Percentiles rank a stretch among this genome's conserved stretches.
These are phyloP conservation scores for Arthrobotrys pseudoclavata DNA, from an alignment of 2,329 filamentous ascomycete genomes.

Conservation along the genomic window DNA sequence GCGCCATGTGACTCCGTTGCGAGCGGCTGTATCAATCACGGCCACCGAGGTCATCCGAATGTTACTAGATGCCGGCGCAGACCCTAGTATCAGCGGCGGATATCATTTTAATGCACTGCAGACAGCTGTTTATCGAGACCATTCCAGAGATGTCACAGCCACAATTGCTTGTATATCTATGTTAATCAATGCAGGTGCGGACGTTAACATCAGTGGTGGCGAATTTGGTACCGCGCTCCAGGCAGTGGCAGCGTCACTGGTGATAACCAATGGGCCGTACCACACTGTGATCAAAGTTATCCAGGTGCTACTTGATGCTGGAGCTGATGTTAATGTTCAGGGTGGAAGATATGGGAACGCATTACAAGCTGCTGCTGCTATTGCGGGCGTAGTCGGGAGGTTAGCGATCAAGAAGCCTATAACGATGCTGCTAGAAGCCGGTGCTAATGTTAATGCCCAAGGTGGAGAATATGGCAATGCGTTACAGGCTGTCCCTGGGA, in stretches of 20 bases:
- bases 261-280: background rate
- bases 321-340: background rate
- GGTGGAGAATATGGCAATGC: background rate
- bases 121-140: background rate
- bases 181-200: slow-evolving; percentile 14
- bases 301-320: background rate
- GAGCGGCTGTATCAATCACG: background rate
- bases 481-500: background rate
- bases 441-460: slow-evolving; percentile 2
- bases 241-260: background rate
- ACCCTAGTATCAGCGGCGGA: background rate
- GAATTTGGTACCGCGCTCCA: background rate
- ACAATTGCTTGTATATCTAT: background rate
- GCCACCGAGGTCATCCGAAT: background rate
- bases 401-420: background rate
- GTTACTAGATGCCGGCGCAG: slow-evolving; percentile 16
- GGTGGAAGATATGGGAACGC: background rate
- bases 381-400: too few relatives aligned
- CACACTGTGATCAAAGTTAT: background rate
- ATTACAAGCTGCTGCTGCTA: background rate
- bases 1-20: background rate
- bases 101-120: background rate
- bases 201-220: background rate
- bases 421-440: background rate
- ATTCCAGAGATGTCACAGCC: background rate